These are phyloP conservation scores for Beauveria pseudobassiana DNA, from an alignment of 2,329 filamentous ascomycete species.

Conservation along the genomic window DNA sequence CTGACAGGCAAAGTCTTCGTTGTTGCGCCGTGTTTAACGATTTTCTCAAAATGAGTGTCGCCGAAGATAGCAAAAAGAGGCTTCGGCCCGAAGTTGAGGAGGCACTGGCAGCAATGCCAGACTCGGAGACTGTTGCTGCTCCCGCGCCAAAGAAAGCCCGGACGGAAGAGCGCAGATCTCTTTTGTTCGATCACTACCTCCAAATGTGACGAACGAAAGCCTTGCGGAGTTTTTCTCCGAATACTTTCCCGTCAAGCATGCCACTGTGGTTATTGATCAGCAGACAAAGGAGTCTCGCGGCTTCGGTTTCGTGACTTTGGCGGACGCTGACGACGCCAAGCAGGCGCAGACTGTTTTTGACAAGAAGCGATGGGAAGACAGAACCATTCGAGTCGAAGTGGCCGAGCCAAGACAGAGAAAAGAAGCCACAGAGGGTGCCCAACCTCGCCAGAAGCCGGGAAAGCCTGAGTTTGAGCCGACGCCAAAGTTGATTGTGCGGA, in stretches of 20 bases:
- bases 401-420: constrained; percentile 77
- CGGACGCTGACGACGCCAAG: constrained; percentile 83
- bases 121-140: constrained; percentile 23
- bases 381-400: constrained; percentile 77
- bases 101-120: constrained; percentile 22
- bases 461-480: constrained; percentile 54
- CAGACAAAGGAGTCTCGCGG: constrained; percentile 82
- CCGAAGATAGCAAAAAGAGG: constrained; percentile 28
- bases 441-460: constrained; percentile 40
- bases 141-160: constrained; percentile 46
- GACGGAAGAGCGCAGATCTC: constrained; percentile 57
- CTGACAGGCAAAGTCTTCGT: background rate
- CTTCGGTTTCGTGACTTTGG: constrained; percentile 95
- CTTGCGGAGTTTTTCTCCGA: constrained; percentile 89
- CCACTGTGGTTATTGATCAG: constrained; percentile 82
- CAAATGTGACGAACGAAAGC: constrained; percentile 69
- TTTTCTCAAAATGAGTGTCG: constrained; percentile 20
- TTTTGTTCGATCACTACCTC: constrained; percentile 82
- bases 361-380: constrained; percentile 68
- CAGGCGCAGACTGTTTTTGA: constrained; percentile 76
- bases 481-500: constrained; percentile 80
- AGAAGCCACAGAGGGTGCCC: constrained; percentile 38
- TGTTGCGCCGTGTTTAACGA: background rate
- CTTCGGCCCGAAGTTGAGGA: constrained; percentile 27
- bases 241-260: constrained; percentile 91